Conservation (phyloP, 208 protist genomes). For the Spongospora subterranea region DNA sequence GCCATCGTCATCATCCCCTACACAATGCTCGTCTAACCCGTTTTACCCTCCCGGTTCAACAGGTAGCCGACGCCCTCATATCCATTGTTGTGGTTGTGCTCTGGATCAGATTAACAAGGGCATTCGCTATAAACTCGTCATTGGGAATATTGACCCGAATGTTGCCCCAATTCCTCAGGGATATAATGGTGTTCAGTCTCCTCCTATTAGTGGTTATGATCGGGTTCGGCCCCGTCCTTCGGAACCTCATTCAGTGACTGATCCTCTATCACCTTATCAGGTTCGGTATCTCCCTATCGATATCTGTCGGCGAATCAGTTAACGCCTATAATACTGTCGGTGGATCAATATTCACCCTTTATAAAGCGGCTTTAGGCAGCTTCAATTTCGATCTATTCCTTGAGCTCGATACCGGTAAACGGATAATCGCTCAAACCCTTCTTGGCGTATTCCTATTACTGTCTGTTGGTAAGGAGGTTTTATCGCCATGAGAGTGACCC, state of each 20-base stretch:
- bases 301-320: neutral
- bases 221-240: neutral
- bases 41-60: neutral
- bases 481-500: neutral
- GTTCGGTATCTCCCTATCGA: constrained; percentile 14
- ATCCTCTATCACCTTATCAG: too few species aligned
- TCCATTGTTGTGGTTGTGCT: neutral
- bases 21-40: neutral
- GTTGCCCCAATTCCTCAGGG: neutral
- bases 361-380: neutral
- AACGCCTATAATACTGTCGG: neutral
- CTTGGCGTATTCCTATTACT: neutral
- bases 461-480: neutral
- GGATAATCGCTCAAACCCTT: neutral
- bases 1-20: neutral
- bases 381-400: constrained; percentile 31
- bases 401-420: neutral
- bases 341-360: neutral
- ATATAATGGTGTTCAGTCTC: constrained; percentile 22
- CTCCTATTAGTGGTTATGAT: constrained; percentile 1
- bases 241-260: too few species aligned
- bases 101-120: neutral
- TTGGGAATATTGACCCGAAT: constrained; percentile 30
- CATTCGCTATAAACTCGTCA: neutral
- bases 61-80: neutral